A percentile compares a stretch with the other conserved stretches of the same genome.
These are phyloP conservation scores for Daedaleopsis sinensis DNA, from an alignment of 768 basidiomycete species.

Conservation along the genomic window DNA sequence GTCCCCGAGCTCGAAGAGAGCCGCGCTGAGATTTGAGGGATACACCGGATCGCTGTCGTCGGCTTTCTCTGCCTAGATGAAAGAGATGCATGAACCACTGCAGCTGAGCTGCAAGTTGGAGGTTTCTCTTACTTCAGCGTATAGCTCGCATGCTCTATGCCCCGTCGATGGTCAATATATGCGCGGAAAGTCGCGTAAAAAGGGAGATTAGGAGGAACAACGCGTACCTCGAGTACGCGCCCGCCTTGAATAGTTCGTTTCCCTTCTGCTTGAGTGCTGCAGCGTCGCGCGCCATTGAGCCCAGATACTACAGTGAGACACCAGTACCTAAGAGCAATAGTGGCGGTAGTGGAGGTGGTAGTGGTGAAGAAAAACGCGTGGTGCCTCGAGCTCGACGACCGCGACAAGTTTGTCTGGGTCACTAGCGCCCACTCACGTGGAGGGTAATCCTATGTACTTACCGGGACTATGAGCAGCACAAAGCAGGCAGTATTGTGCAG, in stretches of 20 bases:
- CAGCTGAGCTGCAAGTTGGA: too few relatives aligned
- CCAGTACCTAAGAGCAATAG: too few relatives aligned
- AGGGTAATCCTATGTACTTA: too few relatives aligned
- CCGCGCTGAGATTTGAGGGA: constrained; percentile 28
- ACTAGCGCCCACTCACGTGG: too few relatives aligned
- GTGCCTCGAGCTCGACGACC: too few relatives aligned
- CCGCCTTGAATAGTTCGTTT: constrained; percentile 6
- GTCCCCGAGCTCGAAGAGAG: constrained; percentile 24
- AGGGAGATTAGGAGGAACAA: neutral
- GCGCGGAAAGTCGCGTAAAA: neutral
- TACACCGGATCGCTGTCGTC: constrained; percentile 18
- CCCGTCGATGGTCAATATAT: neutral
- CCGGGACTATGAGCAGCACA: too few relatives aligned
- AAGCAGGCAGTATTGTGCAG: too few relatives aligned
- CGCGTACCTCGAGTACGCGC: neutral
- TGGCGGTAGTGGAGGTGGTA: too few relatives aligned
- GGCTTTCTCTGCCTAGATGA: constrained; percentile 15
- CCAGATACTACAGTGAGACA: too few relatives aligned
- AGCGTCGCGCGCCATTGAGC: neutral
- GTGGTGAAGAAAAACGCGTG: too few relatives aligned
- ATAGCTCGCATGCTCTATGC: constrained; percentile 3
- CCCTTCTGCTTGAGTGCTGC: constrained; percentile 3
- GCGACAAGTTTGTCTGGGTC: too few relatives aligned
- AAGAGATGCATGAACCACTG: too few relatives aligned
- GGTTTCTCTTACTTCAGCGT: neutral